Evolutionary conservation across 441 rosid species (phyloP).

Genomic region (Manihot esculenta): DNA sequence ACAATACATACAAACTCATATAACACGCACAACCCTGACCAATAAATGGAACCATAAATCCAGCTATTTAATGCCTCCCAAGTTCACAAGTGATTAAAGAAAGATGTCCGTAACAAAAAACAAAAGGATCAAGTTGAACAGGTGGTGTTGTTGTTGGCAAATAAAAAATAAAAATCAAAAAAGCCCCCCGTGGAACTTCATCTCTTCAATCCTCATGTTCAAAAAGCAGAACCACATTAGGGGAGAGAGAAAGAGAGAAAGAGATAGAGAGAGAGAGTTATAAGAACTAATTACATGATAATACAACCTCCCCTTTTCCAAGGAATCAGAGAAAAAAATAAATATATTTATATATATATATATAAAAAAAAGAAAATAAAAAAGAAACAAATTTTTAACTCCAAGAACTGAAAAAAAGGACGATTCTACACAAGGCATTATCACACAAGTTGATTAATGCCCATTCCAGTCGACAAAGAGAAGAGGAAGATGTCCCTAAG

Average conservation of each 20-base stretch:
- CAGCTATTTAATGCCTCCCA: no score
- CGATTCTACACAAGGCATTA: slow-evolving; percentile 33
- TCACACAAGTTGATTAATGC: slow-evolving; percentile 20
- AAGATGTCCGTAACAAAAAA: background rate
- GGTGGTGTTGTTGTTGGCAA: background rate
- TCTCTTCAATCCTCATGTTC: background rate
- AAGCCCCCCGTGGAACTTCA: background rate
- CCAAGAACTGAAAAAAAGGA: slow-evolving; percentile 22
- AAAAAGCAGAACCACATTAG: background rate
- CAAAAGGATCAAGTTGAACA: background rate
- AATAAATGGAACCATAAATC: no score
- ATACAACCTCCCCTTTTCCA: slow-evolving; percentile 18
- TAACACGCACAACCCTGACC: no score
- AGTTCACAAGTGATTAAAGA: no score
- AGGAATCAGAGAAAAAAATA: slow-evolving; percentile 2
- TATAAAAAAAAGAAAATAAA: slow-evolving; percentile 21
- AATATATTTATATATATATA: slow-evolving; percentile 15
- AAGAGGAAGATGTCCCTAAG: slow-evolving; percentile 19
- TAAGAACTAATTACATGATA: slow-evolving; percentile 40
- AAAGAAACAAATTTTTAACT: no score
- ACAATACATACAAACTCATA: no score
- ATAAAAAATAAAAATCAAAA: no score
- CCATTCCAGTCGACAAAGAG: slow-evolving; percentile 18
- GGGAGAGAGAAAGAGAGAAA: background rate
- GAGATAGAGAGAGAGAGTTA: background rate